Base-by-base conservation (phyloP, 2,329 filamentous ascomycete genomes). In the Scedosporium boydii region DNA sequence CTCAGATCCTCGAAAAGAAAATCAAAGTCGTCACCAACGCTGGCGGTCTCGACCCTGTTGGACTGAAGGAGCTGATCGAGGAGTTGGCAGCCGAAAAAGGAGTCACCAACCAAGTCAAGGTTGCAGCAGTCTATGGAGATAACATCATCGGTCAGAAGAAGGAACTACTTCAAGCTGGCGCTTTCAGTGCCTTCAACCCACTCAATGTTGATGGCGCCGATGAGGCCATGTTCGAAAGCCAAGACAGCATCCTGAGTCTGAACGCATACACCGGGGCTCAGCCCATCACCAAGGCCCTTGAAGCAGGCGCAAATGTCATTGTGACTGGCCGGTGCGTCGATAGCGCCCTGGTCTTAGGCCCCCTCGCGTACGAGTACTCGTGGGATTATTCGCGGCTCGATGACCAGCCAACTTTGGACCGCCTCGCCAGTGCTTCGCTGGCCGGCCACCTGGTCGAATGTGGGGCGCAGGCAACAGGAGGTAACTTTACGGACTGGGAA, bases 401-500 rank as follows among this genome's bases (percentile, higher is more conserved):
- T 10, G 29, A 62, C 34, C 60, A 56, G 18, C 5, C 29, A 16
- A 62, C 48, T 1, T 26, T 62, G 3, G 53, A 62, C 51, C 29
- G 51, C 18, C 51, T 62, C 18, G 60, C 60, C 10, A 23, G 26
- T 23, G 60, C 60, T 5, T 57, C 51, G 6, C 51, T 62, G 1
- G 60, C 60, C 2, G 60, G 60, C n/a, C 60, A 62, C 41, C 56
- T 62, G 7, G 26, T 62, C 34, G 60, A 62, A 27, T 62, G 60
- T 26, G 60, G 60, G 18, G 60, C 60, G 4, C 60, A 62, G 44
- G 51, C 60, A 12, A 62, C 60, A 16, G 60, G 60, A 10, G 60
- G 60, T 12, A 62, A 62, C 34, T 62, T 62, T 26, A 62, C 60
- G 16, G 60, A 62, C 23, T 62, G 60, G 60, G 51, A 62, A 51